phyloP scores from a whole-genome alignment of 306 rosid genomes.

The Fagus sylvatica region DNA sequence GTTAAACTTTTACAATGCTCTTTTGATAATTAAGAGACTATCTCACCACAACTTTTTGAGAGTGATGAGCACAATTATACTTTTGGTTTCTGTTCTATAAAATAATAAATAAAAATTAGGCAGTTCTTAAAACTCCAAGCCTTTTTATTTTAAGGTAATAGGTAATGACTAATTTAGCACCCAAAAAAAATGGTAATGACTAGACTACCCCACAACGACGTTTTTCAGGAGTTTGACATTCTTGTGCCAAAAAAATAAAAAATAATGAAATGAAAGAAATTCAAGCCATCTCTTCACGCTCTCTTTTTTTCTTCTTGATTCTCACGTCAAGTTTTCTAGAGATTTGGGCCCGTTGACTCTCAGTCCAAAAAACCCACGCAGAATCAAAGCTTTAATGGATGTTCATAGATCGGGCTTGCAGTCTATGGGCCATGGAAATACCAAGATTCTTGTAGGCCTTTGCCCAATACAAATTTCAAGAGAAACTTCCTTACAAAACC shows the following conservation, averaged over 20 bases:
- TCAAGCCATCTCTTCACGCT: background rate
- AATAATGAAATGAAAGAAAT: background rate
- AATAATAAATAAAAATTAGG: background rate
- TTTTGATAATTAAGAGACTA: background rate
- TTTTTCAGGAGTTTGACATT: background rate
- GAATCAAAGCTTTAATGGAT: too few species aligned
- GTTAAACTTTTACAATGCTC: background rate
- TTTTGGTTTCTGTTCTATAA: background rate
- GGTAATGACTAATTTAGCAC: too few species aligned
- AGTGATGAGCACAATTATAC: background rate
- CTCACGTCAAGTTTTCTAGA: background rate
- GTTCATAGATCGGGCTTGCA: too few species aligned
- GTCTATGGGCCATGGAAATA: too few species aligned
- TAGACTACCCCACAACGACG: background rate
- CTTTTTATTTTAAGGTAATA: too few species aligned
- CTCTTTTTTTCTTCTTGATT: background rate
- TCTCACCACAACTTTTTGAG: background rate
- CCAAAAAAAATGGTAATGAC: too few species aligned
- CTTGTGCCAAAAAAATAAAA: background rate
- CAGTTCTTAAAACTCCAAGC: background rate
- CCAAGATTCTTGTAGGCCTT: too few species aligned
- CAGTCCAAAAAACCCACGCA: too few species aligned
- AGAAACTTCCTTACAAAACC: too few species aligned
- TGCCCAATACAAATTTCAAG: too few species aligned
- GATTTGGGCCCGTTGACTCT: background rate